phyloP scores from a whole-genome alignment of 2,329 filamentous ascomycete species.

The Epichloe typhina region DNA sequence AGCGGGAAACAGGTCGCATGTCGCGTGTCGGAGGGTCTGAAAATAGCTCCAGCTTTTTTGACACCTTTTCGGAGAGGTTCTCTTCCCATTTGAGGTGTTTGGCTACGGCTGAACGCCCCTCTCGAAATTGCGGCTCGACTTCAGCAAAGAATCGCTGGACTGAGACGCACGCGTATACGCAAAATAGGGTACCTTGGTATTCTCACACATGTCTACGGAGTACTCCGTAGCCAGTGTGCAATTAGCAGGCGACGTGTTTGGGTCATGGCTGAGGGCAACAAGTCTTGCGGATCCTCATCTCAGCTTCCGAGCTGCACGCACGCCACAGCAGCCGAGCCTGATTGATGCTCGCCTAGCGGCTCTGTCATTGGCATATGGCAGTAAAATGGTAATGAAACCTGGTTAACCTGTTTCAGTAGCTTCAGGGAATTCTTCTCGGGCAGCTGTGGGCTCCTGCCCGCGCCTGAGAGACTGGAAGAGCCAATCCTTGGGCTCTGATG shows the following conservation, averaged over 20 bases:
- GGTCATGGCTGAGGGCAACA: neutral
- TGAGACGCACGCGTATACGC: neutral
- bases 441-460: neutral
- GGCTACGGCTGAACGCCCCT: neutral
- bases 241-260: neutral
- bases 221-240: neutral
- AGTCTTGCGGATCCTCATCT: neutral
- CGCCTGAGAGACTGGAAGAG: neutral
- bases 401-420: neutral
- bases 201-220: neutral
- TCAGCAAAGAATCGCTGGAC: neutral
- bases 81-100: too few species aligned
- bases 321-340: neutral
- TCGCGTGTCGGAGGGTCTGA: neutral
- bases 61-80: neutral
- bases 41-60: neutral
- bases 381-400: neutral
- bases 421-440: neutral
- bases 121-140: neutral
- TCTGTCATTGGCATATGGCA: neutral
- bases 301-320: conserved; percentile 1
- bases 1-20: neutral
- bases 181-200: neutral
- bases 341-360: neutral
- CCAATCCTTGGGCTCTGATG: neutral